Evolutionary conservation across 306 rosid genomes (phyloP).

Genomic region (Hippophae rhamnoides): DNA sequence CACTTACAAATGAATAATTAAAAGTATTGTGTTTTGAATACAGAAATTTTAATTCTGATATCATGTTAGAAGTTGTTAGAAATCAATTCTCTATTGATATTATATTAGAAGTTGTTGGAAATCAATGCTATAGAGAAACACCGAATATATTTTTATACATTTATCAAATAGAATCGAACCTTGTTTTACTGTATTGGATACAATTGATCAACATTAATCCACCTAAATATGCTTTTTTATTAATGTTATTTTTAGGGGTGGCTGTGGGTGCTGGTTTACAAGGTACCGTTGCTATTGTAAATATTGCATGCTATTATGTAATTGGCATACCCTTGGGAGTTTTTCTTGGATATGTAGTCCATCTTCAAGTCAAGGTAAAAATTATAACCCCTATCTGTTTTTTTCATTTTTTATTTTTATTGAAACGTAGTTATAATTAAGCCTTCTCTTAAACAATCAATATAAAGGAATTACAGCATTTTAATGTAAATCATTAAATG

Average conservation of each 20-base stretch:
- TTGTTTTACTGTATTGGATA: background rate
- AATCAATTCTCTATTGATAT: no score
- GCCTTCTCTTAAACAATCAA: background rate
- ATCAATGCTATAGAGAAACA: no score
- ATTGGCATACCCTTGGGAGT: slow-evolving; percentile 47
- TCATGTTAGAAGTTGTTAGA: no score
- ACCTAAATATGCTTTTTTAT: background rate
- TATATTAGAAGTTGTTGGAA: no score
- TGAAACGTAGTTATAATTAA: background rate
- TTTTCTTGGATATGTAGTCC: slow-evolving; percentile 25
- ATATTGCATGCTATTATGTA: slow-evolving; percentile 43
- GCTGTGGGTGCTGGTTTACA: slow-evolving; percentile 64
- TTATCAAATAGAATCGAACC: no score
- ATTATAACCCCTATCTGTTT: background rate
- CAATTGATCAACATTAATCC: background rate
- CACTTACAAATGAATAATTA: no score
- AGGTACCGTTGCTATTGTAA: slow-evolving; percentile 44
- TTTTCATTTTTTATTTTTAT: background rate
- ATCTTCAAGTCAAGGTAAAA: slow-evolving; percentile 32
- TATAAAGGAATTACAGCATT: no score
- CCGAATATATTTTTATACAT: no score
- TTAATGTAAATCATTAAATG: no score
- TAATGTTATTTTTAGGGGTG: slow-evolving; percentile 24
- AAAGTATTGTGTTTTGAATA: no score
- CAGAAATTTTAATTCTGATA: no score